These are phyloP conservation scores for Symbiodinium pilosum DNA, from an alignment of 73 alveolate genomes.

Conservation along the genomic window DNA sequence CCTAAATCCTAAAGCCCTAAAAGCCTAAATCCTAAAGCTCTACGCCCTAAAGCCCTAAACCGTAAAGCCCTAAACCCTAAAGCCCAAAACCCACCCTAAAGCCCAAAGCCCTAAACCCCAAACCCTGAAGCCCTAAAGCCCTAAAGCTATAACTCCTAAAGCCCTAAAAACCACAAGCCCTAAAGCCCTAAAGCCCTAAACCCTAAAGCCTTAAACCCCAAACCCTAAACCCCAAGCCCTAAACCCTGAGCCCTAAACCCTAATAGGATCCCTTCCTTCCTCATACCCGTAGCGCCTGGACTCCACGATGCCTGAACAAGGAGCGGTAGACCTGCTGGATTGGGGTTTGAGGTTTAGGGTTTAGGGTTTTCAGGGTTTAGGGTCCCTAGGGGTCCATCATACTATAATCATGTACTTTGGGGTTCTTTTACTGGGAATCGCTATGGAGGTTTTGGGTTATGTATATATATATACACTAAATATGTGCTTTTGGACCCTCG, in stretches of 20 bases:
- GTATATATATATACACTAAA: not conserved
- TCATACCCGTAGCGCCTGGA: not conserved
- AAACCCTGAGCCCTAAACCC: not conserved
- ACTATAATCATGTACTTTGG: no score
- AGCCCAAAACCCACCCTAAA: not conserved
- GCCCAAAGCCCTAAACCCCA: not conserved
- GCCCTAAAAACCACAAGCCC: not conserved
- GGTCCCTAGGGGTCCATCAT: not conserved
- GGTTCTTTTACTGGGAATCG: no score
- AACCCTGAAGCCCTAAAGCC: not conserved
- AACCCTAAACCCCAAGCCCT: conserved; percentile 8
- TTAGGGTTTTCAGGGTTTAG: no score
- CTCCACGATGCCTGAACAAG: conserved; percentile 29
- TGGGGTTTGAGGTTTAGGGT: not conserved
- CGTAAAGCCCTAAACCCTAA: not conserved
- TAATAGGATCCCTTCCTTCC: no score
- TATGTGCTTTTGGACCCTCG: not conserved
- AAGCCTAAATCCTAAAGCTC: not conserved
- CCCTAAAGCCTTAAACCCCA: not conserved
- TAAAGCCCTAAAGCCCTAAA: not conserved
- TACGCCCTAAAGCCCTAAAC: not conserved
- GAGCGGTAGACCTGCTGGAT: conserved; percentile 43
- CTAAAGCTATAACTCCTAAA: no score
- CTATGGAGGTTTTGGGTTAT: not conserved
- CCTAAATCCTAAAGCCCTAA: no score